Evolutionary conservation across 495 filamentous ascomycete genomes (phyloP), one percentile per base, ranked within the genome.

Genomic region (Trypethelium eluteriae): DNA sequence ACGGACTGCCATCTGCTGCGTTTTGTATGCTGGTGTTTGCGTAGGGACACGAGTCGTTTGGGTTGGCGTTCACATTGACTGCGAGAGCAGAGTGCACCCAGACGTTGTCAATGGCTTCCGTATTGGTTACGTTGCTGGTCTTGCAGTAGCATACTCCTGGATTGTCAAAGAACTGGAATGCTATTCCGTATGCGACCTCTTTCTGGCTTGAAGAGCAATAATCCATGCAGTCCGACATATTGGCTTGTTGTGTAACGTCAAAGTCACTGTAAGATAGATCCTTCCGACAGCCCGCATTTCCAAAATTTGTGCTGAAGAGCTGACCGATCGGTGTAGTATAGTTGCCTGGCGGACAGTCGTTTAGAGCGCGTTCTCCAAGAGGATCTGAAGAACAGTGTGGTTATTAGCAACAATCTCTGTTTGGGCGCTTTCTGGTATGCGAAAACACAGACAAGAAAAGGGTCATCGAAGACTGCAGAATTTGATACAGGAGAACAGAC

Each of bases 101-200:
- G 7, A 0, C 0, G 14, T 59, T 36, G 7, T 6, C 3, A 36
- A 7, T 36, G 7, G 18, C 34, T 36, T 59, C 32, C 0, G 53
- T 36, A 5, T 3, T 59, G 25, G 36, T 7, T 36, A 59, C 32
- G 53, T 10, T 7, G 11, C 25, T 35, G 7, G 6, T 14, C 32
- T 59, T 59, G 53, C 53, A 59, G 32, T 35, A 59, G 14, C 53
- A 59, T 35, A 9, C 7, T 36, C 53, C 53, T 14, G 53, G 53
- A 14, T 59, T 36, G 10, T 18, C 10, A 9, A 10, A 35, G 53
- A 59, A 59, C 3, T 35, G 6, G 53, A 7, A 59, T 35, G 32
- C 53, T 9, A 59, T 32, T 34, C 25, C 53, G 32, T 59, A 59
- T 32, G 53, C 53, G 3, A 59, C 25, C 9, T 32, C 53, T 3